A percentile compares a stretch with the other conserved stretches of the same genome.
phyloP scores from a whole-genome alignment of 2,329 filamentous ascomycete species.

The Colletotrichum tofieldiae region DNA sequence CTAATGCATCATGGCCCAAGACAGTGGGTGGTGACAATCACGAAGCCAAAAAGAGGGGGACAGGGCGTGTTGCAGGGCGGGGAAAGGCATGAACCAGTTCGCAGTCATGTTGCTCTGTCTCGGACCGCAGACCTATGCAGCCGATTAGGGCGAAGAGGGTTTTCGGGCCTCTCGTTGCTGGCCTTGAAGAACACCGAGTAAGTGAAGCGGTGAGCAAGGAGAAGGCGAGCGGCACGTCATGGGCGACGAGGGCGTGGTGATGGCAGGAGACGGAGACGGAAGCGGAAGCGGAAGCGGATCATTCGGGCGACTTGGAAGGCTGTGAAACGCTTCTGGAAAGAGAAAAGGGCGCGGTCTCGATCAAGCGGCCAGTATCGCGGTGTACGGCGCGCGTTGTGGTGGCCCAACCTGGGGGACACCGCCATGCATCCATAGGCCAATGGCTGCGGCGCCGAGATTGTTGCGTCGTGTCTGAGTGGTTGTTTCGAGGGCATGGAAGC shows the following conservation, averaged over 20 bases:
- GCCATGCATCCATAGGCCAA: background rate
- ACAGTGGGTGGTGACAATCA: background rate
- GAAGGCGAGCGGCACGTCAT: background rate
- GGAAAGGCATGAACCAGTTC: background rate
- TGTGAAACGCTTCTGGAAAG: background rate
- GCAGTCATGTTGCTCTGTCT: background rate
- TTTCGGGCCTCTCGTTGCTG: background rate
- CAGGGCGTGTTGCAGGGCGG: background rate
- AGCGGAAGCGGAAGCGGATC: too few species aligned
- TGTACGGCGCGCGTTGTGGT: background rate
- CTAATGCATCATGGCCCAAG: background rate
- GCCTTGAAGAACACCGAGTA: background rate
- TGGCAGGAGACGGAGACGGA: background rate
- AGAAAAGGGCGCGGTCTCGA: background rate
- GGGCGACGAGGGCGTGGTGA: background rate
- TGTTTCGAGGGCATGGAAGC: too few species aligned
- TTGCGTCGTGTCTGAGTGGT: too few species aligned
- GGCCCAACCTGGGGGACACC: background rate
- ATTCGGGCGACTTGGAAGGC: too few species aligned
- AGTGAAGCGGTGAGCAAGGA: background rate
- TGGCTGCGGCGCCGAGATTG: background rate
- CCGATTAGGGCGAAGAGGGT: background rate
- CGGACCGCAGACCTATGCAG: background rate
- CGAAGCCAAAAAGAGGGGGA: background rate
- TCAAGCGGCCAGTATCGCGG: background rate